Evolutionary conservation across 768 basidiomycete species (phyloP).

Genomic region (Lactifluus subvellereus): DNA sequence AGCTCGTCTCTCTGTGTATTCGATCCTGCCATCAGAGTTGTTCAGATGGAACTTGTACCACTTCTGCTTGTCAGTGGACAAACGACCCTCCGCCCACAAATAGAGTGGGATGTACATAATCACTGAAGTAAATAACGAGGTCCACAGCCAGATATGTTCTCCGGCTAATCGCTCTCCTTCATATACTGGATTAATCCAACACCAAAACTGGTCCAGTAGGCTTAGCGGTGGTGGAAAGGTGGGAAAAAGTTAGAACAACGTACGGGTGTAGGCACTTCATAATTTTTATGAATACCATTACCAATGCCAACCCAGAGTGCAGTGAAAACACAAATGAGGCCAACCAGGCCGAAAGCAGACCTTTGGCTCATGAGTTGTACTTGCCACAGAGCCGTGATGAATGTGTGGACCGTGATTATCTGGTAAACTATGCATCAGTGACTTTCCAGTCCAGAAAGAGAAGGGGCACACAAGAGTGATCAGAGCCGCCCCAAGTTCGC

Average conservation of each 20-base stretch:
- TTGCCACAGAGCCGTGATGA: conserved; percentile 35
- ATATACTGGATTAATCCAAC: background rate
- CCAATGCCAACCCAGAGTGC: no score
- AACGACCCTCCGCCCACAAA: conserved; percentile 2
- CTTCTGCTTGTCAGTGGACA: background rate
- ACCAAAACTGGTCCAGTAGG: background rate
- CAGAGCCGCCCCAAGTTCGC: conserved; percentile 39
- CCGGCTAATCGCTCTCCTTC: background rate
- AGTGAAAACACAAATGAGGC: no score
- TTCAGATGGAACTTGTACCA: conserved; percentile 23
- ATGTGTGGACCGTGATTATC: conserved; percentile 36
- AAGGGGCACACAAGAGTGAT: conserved; percentile 35
- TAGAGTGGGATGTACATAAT: background rate
- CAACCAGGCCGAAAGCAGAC: conserved; percentile 24
- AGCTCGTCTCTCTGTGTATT: background rate
- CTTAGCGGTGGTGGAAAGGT: background rate
- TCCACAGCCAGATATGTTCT: conserved; percentile 4
- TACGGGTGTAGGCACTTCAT: conserved; percentile 34
- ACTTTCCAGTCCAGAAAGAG: no score
- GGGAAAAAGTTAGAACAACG: background rate
- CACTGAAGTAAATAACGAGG: background rate
- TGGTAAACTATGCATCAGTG: background rate
- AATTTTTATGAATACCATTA: conserved; percentile 20
- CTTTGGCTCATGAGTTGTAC: conserved; percentile 28
- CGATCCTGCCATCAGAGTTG: conserved; percentile 2